Evolutionary conservation across 345 rosid species (phyloP).

Genomic region (Ceriops tagal): DNA sequence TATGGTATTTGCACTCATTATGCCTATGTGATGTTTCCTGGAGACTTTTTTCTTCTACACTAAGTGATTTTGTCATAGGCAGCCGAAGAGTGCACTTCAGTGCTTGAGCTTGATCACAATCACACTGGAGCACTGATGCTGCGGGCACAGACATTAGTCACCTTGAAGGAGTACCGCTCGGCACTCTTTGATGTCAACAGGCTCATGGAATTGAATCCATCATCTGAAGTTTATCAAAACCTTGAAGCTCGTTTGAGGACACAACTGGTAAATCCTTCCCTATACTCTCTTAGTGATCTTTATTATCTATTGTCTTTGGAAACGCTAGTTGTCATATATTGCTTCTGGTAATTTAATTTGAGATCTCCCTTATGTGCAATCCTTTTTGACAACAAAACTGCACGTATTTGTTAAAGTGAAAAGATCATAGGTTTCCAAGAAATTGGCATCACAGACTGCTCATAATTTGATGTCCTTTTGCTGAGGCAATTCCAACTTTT

Average conservation of each 20-base stretch:
- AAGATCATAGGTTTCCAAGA: no score
- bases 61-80: slow-evolving; percentile 44
- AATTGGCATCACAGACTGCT: no score
- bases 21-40: no score
- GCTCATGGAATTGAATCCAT: slow-evolving; percentile 76
- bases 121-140: slow-evolving; percentile 93
- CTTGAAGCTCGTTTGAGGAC: slow-evolving; percentile 84
- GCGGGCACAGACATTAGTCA: slow-evolving; percentile 86
- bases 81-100: slow-evolving; percentile 86
- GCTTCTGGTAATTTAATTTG: background rate
- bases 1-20: no score
- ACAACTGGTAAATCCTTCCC: slow-evolving; percentile 57
- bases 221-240: slow-evolving; percentile 74
- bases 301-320: background rate
- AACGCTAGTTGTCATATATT: no score
- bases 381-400: no score
- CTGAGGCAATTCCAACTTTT: no score
- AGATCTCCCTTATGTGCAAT: background rate
- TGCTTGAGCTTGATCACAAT: slow-evolving; percentile 82
- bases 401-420: no score
- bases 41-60: no score
- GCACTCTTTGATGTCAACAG: slow-evolving; percentile 88
- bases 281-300: background rate
- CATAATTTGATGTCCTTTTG: no score
- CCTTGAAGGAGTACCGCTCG: slow-evolving; percentile 76